A percentile compares a stretch with the other conserved stretches of the same genome.
These are phyloP conservation scores for Wickerhamiella azymoides DNA, from an alignment of 805 yeast genomes.

Conservation along the genomic window DNA sequence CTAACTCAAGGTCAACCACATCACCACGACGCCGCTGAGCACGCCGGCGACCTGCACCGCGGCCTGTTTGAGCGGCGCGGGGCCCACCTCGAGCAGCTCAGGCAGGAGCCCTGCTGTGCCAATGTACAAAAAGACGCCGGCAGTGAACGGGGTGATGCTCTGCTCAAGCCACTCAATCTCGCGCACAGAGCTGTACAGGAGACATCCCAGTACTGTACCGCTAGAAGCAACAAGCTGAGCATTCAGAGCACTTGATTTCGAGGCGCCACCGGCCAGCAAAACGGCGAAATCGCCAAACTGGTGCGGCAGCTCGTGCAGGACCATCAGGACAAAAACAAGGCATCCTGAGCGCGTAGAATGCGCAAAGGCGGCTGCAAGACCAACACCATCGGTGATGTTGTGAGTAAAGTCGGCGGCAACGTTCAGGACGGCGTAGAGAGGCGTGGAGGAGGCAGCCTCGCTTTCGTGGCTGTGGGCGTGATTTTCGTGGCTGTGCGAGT, in stretches of 20 bases:
- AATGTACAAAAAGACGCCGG: slow-evolving; percentile 64
- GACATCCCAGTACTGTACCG: slow-evolving; percentile 55
- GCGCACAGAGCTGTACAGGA: slow-evolving; percentile 35
- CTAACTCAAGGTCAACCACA: neutral
- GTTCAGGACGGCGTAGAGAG: slow-evolving; percentile 39
- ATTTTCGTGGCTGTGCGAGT: slow-evolving; percentile 12
- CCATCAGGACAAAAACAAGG: slow-evolving; percentile 54
- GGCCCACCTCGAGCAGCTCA: slow-evolving; percentile 36
- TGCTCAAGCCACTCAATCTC: slow-evolving; percentile 40
- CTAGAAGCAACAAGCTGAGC: slow-evolving; percentile 50
- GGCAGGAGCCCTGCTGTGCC: slow-evolving; percentile 68
- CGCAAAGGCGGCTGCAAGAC: slow-evolving; percentile 58
- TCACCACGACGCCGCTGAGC: neutral
- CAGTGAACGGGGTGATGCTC: slow-evolving; percentile 52
- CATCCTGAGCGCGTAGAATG: slow-evolving; percentile 47
- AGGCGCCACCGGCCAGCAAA: slow-evolving; percentile 52
- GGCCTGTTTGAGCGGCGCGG: neutral
- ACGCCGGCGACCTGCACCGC: slow-evolving; percentile 4
- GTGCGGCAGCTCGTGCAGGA: slow-evolving; percentile 70
- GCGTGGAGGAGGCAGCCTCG: slow-evolving; percentile 3
- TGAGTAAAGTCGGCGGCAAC: slow-evolving; percentile 59
- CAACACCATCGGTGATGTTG: slow-evolving; percentile 65
- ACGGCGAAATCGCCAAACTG: slow-evolving; percentile 72
- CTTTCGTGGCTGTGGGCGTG: slow-evolving; percentile 7
- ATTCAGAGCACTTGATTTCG: slow-evolving; percentile 50